Evolutionary conservation across 176 grass and related monocot genomes (phyloP), one percentile per base, ranked within the genome.

Genomic region (Ampelocalamus luodianensis): DNA sequence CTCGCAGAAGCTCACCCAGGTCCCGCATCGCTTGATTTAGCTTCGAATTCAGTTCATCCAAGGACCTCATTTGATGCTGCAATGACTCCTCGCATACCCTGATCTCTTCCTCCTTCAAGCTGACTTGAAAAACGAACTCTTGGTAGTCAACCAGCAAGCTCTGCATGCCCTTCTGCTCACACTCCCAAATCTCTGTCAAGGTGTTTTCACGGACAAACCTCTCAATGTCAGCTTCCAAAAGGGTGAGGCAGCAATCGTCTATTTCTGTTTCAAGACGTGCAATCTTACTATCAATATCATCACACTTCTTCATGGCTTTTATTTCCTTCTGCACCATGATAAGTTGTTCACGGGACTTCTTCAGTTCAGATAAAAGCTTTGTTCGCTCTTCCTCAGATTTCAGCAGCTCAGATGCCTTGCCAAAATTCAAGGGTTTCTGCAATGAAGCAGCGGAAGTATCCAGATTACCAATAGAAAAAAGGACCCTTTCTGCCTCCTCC

Each of bases 391-490:
- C 94, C 83, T 99, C 96, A 18, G 86, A 94, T 56, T 85, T 99
- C 51, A 99, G 77, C 40, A 99, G 88, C 5, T 99, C 93, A 49
- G 89, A 90, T 22, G 96, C 93, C 90, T 91, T 97, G 46, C 83
- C 65, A 56, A 91, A 91, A 49, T 69, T 88, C 85, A 82, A 73
- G 34, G 37, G 38, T 65, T 92, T 95, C 68, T 55, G 79, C 55
- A 72, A 17, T 3, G 26, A 23, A 22, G 79, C 7, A 8, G 32
- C 22, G 0, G 80, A 84, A 10, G 24, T 85, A 17, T 88, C 75
- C 43, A 89, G 72, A 72, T 95, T 95, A 72, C 92, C 92, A 61
- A 95, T 90, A 32, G 93, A 81, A 37, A 95, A 90, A 23, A 98
- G 85, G 77, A 98, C 96, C 85, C 83, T 88, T 80, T 99, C 91